phyloP scores from a whole-genome alignment of 176 grass and related monocot genomes.

The Triticum aestivum region DNA sequence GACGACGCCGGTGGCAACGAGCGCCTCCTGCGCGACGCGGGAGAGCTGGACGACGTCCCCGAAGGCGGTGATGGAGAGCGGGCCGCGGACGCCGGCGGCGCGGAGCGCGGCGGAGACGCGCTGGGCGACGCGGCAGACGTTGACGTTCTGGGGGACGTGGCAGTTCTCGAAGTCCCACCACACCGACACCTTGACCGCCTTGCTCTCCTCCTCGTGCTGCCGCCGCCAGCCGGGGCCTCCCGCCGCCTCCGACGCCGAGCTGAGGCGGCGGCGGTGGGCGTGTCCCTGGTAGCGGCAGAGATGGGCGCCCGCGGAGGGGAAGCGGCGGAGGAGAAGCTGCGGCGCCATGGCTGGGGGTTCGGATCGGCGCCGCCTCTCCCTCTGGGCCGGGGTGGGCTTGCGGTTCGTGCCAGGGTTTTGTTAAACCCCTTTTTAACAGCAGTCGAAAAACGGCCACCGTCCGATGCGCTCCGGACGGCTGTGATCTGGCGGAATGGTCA shows the following conservation, averaged over 20 bases:
- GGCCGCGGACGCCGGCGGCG: constrained; percentile 65
- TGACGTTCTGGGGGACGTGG: constrained; percentile 51
- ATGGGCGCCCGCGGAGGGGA: constrained; percentile 18
- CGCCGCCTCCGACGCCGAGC: background rate
- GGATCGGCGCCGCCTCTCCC: constrained; percentile 11
- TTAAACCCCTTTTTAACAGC: background rate
- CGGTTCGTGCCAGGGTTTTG: constrained; percentile 32
- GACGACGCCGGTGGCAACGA: constrained; percentile 69
- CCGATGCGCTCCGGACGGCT: background rate
- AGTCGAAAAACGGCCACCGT: background rate
- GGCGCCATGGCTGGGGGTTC: constrained; percentile 38
- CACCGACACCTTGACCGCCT: constrained; percentile 68
- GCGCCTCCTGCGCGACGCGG: constrained; percentile 60
- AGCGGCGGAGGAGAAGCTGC: constrained; percentile 25
- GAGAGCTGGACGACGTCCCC: constrained; percentile 69
- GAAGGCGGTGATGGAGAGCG: constrained; percentile 80
- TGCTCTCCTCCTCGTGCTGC: constrained; percentile 43
- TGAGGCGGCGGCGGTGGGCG: constrained; percentile 8
- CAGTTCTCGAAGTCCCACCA: constrained; percentile 99
- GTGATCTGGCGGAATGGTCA: background rate
- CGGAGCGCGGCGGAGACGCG: constrained; percentile 69
- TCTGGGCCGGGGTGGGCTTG: background rate
- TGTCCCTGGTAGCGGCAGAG: background rate
- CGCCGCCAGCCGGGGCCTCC: too few species aligned
- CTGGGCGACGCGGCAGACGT: constrained; percentile 52